A percentile compares a stretch with the other conserved stretches of the same genome.
These are phyloP conservation scores for Plasmodium cynomolgi DNA, from an alignment of 169 alveolate genomes.

Conservation along the genomic window DNA sequence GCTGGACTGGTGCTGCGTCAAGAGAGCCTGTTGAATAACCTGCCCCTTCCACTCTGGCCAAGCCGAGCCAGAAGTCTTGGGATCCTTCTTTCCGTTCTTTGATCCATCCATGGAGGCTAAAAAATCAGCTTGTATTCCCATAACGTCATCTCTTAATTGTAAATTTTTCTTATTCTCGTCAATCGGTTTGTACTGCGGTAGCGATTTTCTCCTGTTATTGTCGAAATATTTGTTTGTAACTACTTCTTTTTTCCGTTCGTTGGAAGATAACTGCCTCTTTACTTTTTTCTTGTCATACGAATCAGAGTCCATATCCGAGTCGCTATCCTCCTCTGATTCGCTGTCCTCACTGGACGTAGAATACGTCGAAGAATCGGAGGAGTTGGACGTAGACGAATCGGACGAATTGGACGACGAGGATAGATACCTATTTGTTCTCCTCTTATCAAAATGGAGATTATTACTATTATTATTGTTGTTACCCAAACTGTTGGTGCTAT, in stretches of 20 bases:
- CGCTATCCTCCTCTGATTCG: slow-evolving; percentile 73
- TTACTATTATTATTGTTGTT: slow-evolving; percentile 13
- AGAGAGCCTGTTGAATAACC: slow-evolving; percentile 91
- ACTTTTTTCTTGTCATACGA: slow-evolving; percentile 32
- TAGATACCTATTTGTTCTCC: slow-evolving; percentile 38
- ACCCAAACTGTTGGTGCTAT: not conserved
- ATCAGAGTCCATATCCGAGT: slow-evolving; percentile 79
- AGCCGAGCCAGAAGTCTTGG: slow-evolving; percentile 86
- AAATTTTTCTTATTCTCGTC: slow-evolving; percentile 82
- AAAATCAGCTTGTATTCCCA: slow-evolving; percentile 90
- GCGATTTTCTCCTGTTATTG: slow-evolving; percentile 38
- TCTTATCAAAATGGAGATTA: slow-evolving; percentile 49
- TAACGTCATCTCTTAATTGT: slow-evolving; percentile 85
- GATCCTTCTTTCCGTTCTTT: slow-evolving; percentile 62
- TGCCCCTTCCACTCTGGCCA: slow-evolving; percentile 95
- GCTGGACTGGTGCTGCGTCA: slow-evolving; percentile 91
- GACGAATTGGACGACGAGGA: slow-evolving; percentile 70
- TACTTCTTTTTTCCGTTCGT: slow-evolving; percentile 69
- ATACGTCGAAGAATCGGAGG: slow-evolving; percentile 72
- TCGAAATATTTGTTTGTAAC: slow-evolving; percentile 53
- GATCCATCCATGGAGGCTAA: slow-evolving; percentile 85
- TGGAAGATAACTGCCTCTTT: slow-evolving; percentile 63
- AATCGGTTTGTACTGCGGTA: slow-evolving; percentile 89
- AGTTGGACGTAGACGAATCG: slow-evolving; percentile 52
- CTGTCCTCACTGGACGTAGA: slow-evolving; percentile 85